phyloP scores from a whole-genome alignment of 805 yeast species.

The Priceomyces carsonii region DNA sequence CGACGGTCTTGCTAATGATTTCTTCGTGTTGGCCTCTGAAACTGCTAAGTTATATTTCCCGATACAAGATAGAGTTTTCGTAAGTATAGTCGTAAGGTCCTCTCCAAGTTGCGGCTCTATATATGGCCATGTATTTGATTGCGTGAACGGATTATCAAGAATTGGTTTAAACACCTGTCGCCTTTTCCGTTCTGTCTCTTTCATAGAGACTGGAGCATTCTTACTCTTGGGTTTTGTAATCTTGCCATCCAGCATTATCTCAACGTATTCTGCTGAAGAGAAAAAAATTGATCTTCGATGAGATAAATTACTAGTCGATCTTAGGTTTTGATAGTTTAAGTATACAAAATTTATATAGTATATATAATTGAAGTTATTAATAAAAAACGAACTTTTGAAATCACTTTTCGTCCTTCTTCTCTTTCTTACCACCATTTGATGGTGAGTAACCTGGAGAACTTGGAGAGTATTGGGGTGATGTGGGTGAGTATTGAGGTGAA shows the following conservation, averaged over 20 bases:
- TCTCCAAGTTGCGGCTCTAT: conserved; percentile 37
- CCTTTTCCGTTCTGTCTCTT: conserved; percentile 49
- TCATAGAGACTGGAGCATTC: conserved; percentile 24
- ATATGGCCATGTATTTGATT: conserved; percentile 42
- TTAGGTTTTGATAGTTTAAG: conserved; percentile 2
- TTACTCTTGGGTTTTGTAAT: background rate
- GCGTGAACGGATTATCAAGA: conserved; percentile 62
- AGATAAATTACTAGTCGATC: too few relatives aligned
- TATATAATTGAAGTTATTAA: too few relatives aligned
- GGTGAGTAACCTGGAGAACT: conserved; percentile 83
- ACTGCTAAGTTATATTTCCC: conserved; percentile 22
- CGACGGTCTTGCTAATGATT: conserved; percentile 12
- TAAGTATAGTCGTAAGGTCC: conserved; percentile 38
- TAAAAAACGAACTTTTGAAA: background rate
- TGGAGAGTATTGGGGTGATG: conserved; percentile 53
- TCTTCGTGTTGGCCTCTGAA: conserved; percentile 5
- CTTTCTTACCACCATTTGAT: conserved; percentile 29
- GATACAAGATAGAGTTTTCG: conserved; percentile 32
- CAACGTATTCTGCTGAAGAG: too few relatives aligned
- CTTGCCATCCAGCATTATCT: background rate
- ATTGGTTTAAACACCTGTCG: conserved; percentile 65
- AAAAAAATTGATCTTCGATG: too few relatives aligned
- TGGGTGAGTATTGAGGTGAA: conserved; percentile 66
- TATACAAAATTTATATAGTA: conserved; percentile 3
- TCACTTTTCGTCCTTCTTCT: conserved; percentile 2